Base-by-base conservation (phyloP, 1,284 basidiomycete genomes). In the Trichosporon ovoides region DNA sequence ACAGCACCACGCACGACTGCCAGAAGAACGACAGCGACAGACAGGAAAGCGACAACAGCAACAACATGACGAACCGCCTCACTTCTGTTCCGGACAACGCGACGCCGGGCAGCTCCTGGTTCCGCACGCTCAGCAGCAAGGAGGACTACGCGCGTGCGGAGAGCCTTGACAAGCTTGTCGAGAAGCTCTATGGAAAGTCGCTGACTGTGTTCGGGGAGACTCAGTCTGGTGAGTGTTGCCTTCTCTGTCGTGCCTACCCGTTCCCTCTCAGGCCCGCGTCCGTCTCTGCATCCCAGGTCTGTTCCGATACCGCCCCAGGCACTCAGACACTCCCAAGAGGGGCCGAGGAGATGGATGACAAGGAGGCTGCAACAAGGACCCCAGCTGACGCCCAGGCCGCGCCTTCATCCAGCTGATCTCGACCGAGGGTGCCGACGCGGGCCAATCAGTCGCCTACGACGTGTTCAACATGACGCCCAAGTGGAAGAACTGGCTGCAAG, bases 391-490 rank as follows among this genome's bases (percentile, higher is more conserved):
- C 28, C 43, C 43, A 48, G 43, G 43, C 22, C 43, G 43, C 43
- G 22, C 43, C 13, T 48, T 28, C 43, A 48, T 48, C 43, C 43
- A 48, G 43, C 43, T 48, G 12, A 10, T 48, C 14, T 28, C 22
- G 22, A 48, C 43, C 43, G 22, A 28, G 24, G 43, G 43, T 16
- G 43, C 24, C 24, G 43, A 48, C 22, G 43, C 43, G 24, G 43
- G 43, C 43, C 43, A 48, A 22, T 16, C 43, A 7, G 24, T 48
- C 43, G 43, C 43, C 13, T 48, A 48, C 22, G 43, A 48, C 43
- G 12, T 12, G 28, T 48, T 48, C 43, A 48, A 48, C 43, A 48
- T 48, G 43, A 48, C 43, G 43, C 43, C 43, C 14, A 48, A 48
- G 43, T 48, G 43, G 43, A 48, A 48, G 24, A 48, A 48, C 43